A percentile compares a stretch with the other conserved stretches of the same genome.
Conservation (phyloP, 371 early-diverging fungal species). For the Zychaea mexicana region DNA sequence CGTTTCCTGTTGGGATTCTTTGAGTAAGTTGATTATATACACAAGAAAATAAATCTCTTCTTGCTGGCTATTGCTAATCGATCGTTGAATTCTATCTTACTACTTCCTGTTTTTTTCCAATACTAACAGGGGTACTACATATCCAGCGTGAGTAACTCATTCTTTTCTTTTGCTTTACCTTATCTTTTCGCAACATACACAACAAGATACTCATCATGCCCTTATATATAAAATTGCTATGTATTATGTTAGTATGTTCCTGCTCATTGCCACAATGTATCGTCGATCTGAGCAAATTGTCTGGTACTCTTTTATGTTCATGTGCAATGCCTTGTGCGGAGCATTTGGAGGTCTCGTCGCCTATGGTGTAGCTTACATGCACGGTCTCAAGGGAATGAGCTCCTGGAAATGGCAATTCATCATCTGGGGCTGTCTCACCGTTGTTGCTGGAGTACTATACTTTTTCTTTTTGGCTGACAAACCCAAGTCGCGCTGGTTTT, state of each 20-base stretch:
- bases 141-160: too few species aligned
- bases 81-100: too few species aligned
- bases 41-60: too few species aligned
- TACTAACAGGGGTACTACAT: too few species aligned
- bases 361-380: conserved; percentile 28
- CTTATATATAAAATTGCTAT: too few species aligned
- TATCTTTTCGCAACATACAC: too few species aligned
- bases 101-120: too few species aligned
- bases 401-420: conserved; percentile 21
- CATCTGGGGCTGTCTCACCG: conserved; percentile 26
- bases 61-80: too few species aligned
- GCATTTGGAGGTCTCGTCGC: conserved; percentile 25
- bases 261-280: conserved; percentile 35
- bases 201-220: too few species aligned
- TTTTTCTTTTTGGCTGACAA: conserved; percentile 39
- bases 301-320: conserved; percentile 32
- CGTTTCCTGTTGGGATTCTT: conserved; percentile 32
- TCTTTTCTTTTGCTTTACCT: too few species aligned
- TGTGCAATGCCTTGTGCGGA: conserved; percentile 30
- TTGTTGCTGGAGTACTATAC: conserved; percentile 20
- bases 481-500: conserved; percentile 26
- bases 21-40: too few species aligned
- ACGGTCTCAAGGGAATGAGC: conserved; percentile 10
- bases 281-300: conserved; percentile 34
- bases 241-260: conserved; percentile 17